Conservation (phyloP, 2,329 filamentous ascomycete species). For the Hymenoscyphus repandus region DNA sequence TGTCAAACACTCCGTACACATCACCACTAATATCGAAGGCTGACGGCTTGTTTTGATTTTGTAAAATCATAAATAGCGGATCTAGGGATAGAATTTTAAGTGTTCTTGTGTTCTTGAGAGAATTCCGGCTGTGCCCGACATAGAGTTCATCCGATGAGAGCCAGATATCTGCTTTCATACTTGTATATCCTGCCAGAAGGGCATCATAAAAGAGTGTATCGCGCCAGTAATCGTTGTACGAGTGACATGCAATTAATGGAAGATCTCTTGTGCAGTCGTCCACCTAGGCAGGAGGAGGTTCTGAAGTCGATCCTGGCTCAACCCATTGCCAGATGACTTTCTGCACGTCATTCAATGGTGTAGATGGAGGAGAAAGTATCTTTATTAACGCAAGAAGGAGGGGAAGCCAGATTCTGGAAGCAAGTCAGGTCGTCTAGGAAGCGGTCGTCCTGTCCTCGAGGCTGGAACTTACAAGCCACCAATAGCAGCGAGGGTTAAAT, state of each 20-base stretch:
- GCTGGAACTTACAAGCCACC: no score
- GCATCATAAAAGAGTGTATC: conserved; percentile 56
- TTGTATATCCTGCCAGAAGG: conserved; percentile 50
- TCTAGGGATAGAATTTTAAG: conserved; percentile 57
- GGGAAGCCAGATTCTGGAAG: no score
- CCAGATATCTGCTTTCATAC: conserved; percentile 67
- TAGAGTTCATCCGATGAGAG: conserved; percentile 51
- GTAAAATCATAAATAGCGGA: conserved; percentile 53
- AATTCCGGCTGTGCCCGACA: conserved; percentile 54
- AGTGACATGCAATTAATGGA: conserved; percentile 53
- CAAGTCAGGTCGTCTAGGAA: no score
- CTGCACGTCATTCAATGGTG: no score
- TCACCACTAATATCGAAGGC: conserved; percentile 32
- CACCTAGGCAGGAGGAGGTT: no score
- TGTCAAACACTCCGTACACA: conserved; percentile 6
- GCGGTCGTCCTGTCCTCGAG: no score
- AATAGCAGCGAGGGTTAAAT: no score
- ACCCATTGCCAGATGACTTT: no score
- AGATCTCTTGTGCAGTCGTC: conserved; percentile 45
- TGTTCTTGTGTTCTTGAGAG: conserved; percentile 48
- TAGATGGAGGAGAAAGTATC: no score
- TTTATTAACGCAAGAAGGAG: no score
- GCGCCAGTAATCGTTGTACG: conserved; percentile 66
- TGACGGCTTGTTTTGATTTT: conserved; percentile 42
- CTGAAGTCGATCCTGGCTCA: no score